phyloP scores from a whole-genome alignment of 305 asterid species.

The Coffea humblotiana region DNA sequence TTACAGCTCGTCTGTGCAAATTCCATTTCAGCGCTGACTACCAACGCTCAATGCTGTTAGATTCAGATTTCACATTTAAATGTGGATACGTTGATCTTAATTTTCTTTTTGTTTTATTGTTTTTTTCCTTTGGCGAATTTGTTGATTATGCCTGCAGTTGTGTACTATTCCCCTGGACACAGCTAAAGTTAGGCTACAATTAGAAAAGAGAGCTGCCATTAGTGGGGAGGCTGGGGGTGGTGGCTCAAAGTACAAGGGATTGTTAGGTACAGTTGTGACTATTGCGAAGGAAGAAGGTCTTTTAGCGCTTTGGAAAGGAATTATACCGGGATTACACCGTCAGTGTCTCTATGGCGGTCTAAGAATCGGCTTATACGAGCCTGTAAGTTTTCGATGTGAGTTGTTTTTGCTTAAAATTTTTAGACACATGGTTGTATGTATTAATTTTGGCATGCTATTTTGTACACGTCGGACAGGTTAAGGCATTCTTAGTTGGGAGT shows the following conservation, averaged over 20 bases:
- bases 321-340: slow-evolving; percentile 84
- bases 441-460: slow-evolving; percentile 17
- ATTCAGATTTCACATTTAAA: neutral
- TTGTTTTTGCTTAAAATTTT: neutral
- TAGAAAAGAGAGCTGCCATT: slow-evolving; percentile 63
- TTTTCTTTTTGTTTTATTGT: neutral
- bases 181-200: slow-evolving; percentile 91
- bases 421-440: neutral
- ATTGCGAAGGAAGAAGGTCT: slow-evolving; percentile 85
- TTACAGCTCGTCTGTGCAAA: neutral
- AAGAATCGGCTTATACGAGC: slow-evolving; percentile 77
- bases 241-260: slow-evolving; percentile 66
- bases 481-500: slow-evolving; percentile 60
- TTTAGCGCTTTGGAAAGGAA: slow-evolving; percentile 84
- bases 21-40: neutral
- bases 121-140: neutral
- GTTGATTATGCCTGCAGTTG: slow-evolving; percentile 41
- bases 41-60: neutral
- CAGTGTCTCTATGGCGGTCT: slow-evolving; percentile 87
- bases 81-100: neutral
- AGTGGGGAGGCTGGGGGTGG: slow-evolving; percentile 45
- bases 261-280: slow-evolving; percentile 68
- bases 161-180: slow-evolving; percentile 83
- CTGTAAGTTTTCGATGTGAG: slow-evolving; percentile 43
- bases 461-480: slow-evolving; percentile 51